Base-by-base conservation (phyloP, 495 filamentous ascomycete species). In the Aspergillus sclerotiicarbonarius region DNA sequence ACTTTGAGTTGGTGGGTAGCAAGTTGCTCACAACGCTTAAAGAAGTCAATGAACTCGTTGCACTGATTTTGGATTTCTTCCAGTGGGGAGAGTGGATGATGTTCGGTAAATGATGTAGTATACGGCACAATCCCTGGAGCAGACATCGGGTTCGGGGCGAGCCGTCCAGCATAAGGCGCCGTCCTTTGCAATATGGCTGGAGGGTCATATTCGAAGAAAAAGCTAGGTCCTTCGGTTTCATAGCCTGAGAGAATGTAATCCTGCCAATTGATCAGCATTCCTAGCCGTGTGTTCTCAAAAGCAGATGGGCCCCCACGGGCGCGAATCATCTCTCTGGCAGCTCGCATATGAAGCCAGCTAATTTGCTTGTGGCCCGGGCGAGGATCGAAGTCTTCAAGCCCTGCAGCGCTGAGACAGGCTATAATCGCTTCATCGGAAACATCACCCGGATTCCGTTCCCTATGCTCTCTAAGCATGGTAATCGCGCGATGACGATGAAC, bases 251-350 rank as follows among this genome's bases (percentile, higher is more conserved):
- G 52, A 29, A 74, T 73, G 55, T 76, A 76, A 53, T 76, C 74
- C 64, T 74, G 71, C 75, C 72, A 76, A 48, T 78, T 76, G 39
- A 74, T 74, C 29, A 77, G 53, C 67, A 71, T 76, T 0, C 70
- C 72, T n/a, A 76, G 52, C 35, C 67, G 72, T 8, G 71, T 75
- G 46, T 71, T 67, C 13, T 63, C 59, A 53, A 76, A 76, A 29
- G 71, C 72, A 41, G 60, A 60, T 4, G 73, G 69, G 1, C 75
- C 75, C 3, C 71, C 72, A 10, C 75, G 70, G 1, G 63, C 62
- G 29, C 72, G 66, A 13, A 76, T 74, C 70, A 75, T 75, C 57
- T 73, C 64, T 25, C 65, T 62, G 7, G 73, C 75, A 37, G 70
- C 69, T 18, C 71, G 69, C 71, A 75, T 76, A 32, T 76, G 73